Evolutionary conservation across 768 basidiomycete genomes (phyloP).

Genomic region (Pulveroboletus sp.): DNA sequence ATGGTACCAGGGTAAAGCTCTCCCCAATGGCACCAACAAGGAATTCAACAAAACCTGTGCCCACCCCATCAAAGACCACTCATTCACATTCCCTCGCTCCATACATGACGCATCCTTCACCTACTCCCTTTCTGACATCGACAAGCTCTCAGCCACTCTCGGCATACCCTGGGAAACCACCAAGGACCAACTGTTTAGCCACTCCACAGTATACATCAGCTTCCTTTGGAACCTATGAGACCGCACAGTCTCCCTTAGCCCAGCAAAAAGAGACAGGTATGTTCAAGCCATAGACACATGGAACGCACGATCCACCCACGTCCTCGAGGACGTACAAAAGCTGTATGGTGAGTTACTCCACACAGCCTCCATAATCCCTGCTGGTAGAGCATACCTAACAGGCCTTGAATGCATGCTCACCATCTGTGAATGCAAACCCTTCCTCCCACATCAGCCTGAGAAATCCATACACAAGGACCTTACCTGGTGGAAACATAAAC

Average conservation of each 20-base stretch:
- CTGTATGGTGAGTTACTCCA: background rate
- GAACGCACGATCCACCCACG: fast-evolving
- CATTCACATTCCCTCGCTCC: background rate
- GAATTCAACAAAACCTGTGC: no score
- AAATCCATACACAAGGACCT: background rate
- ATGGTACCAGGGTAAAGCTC: no score
- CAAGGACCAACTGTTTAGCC: conserved; percentile 11
- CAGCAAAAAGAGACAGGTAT: background rate
- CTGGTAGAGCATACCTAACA: conserved; percentile 39
- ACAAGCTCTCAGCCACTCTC: fast-evolving
- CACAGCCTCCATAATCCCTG: conserved; percentile 20
- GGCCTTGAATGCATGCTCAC: conserved; percentile 38
- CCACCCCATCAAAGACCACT: background rate
- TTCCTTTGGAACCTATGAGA: conserved; percentile 33
- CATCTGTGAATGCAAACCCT: conserved; percentile 27
- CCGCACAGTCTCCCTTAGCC: background rate
- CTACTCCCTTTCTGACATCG: background rate
- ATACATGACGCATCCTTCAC: background rate
- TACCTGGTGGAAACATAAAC: background rate
- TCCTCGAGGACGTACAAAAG: background rate
- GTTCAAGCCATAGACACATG: background rate
- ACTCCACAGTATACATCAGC: conserved; percentile 16
- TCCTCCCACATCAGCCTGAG: conserved; percentile 19
- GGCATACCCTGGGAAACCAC: conserved; percentile 8
- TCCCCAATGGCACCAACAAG: no score